Evolutionary conservation across 176 grass and related monocot species (phyloP).

Genomic region (Triticum aestivum): DNA sequence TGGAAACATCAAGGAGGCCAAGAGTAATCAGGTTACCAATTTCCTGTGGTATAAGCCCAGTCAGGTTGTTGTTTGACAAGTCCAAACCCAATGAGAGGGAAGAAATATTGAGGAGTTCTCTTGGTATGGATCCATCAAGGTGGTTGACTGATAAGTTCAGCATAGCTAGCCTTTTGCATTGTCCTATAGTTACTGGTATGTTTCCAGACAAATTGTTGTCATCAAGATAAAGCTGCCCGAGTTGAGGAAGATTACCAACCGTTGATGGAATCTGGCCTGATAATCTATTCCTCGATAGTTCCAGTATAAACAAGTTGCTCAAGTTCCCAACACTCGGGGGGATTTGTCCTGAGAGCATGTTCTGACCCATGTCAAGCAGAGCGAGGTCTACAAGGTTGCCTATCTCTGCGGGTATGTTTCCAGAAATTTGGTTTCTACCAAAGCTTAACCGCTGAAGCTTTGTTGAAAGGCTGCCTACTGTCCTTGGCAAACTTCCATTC

Average conservation of each 20-base stretch:
- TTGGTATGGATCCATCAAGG: constrained; percentile 36
- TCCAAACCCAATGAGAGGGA: constrained; percentile 1
- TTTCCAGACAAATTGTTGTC: constrained; percentile 40
- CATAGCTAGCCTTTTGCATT: constrained; percentile 19
- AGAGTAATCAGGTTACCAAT: constrained; percentile 25
- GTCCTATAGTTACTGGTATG: constrained; percentile 37
- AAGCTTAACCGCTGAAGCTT: constrained; percentile 6
- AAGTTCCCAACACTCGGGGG: constrained; percentile 49
- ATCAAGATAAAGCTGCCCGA: constrained; percentile 37
- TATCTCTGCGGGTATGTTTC: constrained; percentile 37
- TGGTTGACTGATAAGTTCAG: constrained; percentile 43
- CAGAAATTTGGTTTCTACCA: constrained; percentile 24
- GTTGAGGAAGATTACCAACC: constrained; percentile 33
- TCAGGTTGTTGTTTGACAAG: background rate
- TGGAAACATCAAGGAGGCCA: background rate
- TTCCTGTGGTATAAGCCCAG: background rate
- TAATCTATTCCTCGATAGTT: constrained; percentile 43
- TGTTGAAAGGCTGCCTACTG: constrained; percentile 29
- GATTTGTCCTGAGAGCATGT: constrained; percentile 53
- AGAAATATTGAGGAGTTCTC: background rate
- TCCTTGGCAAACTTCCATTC: constrained; percentile 29
- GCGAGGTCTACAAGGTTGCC: constrained; percentile 38
- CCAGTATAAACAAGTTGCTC: constrained; percentile 18
- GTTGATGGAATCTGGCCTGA: constrained; percentile 46
- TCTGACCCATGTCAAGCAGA: constrained; percentile 38